Conservation (phyloP, 371 early-diverging fungal genomes). For the Circinella umbellata region DNA sequence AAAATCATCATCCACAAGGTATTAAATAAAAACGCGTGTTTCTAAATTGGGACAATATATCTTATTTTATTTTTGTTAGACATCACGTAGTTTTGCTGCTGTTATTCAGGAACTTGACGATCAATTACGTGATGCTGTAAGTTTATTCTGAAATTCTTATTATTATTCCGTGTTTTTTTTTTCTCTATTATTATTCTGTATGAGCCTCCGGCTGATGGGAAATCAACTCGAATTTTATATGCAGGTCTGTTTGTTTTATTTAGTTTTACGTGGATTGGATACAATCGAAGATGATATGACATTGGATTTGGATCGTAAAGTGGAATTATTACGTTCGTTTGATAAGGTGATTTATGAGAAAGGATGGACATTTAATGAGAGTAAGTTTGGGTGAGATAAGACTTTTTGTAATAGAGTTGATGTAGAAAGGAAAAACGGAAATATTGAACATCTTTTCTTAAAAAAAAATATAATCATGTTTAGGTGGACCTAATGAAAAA, state of each 20-base stretch:
- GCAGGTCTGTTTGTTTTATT: constrained; percentile 89
- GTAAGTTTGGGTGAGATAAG: constrained; percentile 36
- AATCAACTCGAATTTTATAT: not conserved
- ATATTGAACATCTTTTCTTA: not conserved
- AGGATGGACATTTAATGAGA: constrained; percentile 90
- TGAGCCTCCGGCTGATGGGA: not conserved
- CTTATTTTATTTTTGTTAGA: constrained; percentile 34
- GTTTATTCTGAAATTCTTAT: constrained; percentile 13
- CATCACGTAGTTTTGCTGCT: constrained; percentile 95
- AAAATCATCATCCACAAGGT: not conserved
- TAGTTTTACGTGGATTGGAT: constrained; percentile 93
- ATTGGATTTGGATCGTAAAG: constrained; percentile 76
- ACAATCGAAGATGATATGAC: constrained; percentile 99
- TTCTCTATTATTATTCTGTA: not conserved
- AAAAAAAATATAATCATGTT: not conserved
- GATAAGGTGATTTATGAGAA: constrained; percentile 76
- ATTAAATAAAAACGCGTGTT: not conserved
- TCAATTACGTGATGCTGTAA: constrained; percentile 84
- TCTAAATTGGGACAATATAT: not conserved
- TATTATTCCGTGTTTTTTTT: constrained; percentile 1
- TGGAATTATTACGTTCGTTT: constrained; percentile 77
- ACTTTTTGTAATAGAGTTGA: too few relatives aligned
- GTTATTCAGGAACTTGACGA: constrained; percentile 94
- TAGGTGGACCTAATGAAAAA: constrained; percentile 91
- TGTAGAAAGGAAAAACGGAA: too few relatives aligned